phyloP scores from a whole-genome alignment of 345 rosid genomes.

The Salix caprea region DNA sequence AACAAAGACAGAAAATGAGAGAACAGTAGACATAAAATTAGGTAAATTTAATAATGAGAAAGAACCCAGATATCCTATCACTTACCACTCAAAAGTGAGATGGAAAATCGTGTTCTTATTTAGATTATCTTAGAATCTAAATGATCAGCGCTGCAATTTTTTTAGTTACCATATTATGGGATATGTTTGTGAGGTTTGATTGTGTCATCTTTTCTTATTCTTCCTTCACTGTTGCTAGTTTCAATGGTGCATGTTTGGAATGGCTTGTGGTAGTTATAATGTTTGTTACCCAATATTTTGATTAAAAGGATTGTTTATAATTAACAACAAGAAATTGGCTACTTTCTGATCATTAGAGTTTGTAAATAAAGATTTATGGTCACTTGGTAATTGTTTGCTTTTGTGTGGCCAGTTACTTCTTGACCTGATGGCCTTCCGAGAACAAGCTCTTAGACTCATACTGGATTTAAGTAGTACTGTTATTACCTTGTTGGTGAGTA shows the following conservation, averaged over 20 bases:
- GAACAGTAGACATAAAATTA: not conserved
- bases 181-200: not conserved
- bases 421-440: conserved; percentile 95
- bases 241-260: not conserved
- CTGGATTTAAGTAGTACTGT: conserved; percentile 98
- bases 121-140: not conserved
- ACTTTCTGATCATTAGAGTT: not conserved
- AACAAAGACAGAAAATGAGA: not conserved
- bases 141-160: not conserved
- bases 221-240: not conserved
- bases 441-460: conserved; percentile 92
- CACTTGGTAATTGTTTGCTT: conserved; percentile 21
- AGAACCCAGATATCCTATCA: not conserved
- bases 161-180: not conserved
- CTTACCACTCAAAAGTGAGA: not conserved
- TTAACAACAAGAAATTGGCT: not conserved
- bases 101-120: not conserved
- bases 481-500: conserved; percentile 92
- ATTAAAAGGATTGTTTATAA: not conserved
- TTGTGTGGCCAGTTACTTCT: conserved; percentile 74
- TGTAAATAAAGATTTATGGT: not conserved
- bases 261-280: not conserved
- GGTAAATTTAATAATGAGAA: not conserved
- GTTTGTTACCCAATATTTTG: not conserved
- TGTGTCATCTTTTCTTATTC: not conserved